phyloP scores from a whole-genome alignment of 495 filamentous ascomycete genomes.

The Daldinia decipiens region DNA sequence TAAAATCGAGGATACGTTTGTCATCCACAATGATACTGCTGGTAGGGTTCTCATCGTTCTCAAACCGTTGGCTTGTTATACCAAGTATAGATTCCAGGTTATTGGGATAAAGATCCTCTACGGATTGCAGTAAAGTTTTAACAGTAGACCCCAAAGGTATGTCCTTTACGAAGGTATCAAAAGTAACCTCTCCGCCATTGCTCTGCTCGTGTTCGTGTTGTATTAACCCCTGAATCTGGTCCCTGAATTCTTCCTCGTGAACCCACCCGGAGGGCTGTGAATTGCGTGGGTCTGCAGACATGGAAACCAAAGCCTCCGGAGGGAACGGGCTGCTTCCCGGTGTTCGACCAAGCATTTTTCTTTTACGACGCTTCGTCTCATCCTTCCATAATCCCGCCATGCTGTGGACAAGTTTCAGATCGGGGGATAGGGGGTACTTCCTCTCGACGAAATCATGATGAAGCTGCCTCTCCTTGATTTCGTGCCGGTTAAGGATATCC shows the following conservation, averaged over 20 bases:
- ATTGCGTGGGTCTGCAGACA: constrained; percentile 83
- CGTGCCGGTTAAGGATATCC: constrained; percentile 84
- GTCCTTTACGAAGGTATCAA: constrained; percentile 70
- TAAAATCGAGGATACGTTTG: constrained; percentile 52
- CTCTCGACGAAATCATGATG: constrained; percentile 91
- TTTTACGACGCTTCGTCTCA: constrained; percentile 82
- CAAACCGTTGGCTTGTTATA: constrained; percentile 43
- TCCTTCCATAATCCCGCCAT: constrained; percentile 95
- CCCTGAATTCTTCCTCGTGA: constrained; percentile 84
- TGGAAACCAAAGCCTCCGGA: constrained; percentile 80
- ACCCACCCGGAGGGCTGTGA: constrained; percentile 80
- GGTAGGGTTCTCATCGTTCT: constrained; percentile 38
- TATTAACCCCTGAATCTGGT: constrained; percentile 68
- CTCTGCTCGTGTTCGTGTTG: constrained; percentile 67
- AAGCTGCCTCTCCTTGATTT: constrained; percentile 75
- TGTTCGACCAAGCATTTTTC: constrained; percentile 68
- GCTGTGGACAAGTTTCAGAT: constrained; percentile 86
- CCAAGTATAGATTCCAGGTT: constrained; percentile 65
- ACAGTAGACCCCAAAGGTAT: constrained; percentile 65
- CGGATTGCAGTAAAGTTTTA: constrained; percentile 81
- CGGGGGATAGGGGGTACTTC: constrained; percentile 67
- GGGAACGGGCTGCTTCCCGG: constrained; percentile 79
- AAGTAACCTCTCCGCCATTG: constrained; percentile 60
- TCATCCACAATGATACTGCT: constrained; percentile 60
- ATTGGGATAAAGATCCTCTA: constrained; percentile 84